Evolutionary conservation across 495 filamentous ascomycete genomes (phyloP).

Genomic region (Polyplosphaeria fusca): DNA sequence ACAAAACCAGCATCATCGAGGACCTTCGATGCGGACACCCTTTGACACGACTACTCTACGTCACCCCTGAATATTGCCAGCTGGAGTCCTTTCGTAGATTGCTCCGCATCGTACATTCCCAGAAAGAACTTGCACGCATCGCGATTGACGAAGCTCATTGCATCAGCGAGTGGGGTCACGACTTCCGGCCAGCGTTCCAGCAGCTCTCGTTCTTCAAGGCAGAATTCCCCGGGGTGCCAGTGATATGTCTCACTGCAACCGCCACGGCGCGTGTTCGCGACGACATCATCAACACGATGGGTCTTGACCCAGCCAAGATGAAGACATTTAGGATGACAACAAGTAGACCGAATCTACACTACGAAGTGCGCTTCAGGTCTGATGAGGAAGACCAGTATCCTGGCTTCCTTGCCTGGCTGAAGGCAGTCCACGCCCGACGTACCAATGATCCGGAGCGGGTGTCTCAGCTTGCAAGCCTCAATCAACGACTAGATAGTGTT

Average conservation of each 20-base stretch:
- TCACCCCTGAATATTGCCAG: constrained; percentile 86
- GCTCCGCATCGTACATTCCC: constrained; percentile 69
- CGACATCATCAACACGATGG: constrained; percentile 75
- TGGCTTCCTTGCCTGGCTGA: constrained; percentile 71
- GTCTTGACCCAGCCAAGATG: constrained; percentile 57
- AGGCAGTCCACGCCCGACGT: constrained; percentile 63
- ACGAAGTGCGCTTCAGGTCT: constrained; percentile 81
- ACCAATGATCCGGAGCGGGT: constrained; percentile 46
- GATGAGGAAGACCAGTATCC: constrained; percentile 67
- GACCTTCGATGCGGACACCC: constrained; percentile 89
- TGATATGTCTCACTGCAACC: constrained; percentile 88
- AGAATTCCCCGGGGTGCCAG: constrained; percentile 75
- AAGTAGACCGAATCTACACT: constrained; percentile 80
- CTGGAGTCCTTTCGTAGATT: constrained; percentile 73
- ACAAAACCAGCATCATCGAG: constrained; percentile 64
- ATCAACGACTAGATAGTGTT: constrained; percentile 59
- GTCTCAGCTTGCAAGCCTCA: constrained; percentile 48
- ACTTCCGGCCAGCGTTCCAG: constrained; percentile 91
- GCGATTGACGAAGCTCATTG: constrained; percentile 96
- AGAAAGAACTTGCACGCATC: constrained; percentile 78
- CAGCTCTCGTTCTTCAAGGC: constrained; percentile 83
- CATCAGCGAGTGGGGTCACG: constrained; percentile 97
- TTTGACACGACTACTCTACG: constrained; percentile 77
- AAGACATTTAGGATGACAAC: constrained; percentile 78
- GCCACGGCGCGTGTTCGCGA: constrained; percentile 74